These are phyloP conservation scores for Microstroma glucosiphilum DNA, from an alignment of 1,284 basidiomycete genomes.

Conservation along the genomic window DNA sequence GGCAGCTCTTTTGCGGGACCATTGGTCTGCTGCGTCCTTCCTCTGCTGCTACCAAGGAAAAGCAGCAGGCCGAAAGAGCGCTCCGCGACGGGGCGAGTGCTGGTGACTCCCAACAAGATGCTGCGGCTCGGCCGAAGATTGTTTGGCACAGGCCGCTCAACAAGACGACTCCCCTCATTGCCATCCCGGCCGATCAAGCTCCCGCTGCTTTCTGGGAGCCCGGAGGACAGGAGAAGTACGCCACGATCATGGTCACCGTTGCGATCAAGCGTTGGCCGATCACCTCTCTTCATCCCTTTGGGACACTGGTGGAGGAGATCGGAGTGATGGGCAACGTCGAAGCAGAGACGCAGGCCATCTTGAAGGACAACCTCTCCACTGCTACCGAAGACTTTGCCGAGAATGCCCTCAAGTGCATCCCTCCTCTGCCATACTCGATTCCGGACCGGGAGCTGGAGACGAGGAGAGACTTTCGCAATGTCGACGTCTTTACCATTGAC, in stretches of 20 bases:
- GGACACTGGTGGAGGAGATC: slow-evolving; percentile 93
- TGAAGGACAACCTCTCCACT: slow-evolving; percentile 83
- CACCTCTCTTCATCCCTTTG: slow-evolving; percentile 96
- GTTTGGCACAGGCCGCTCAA: slow-evolving; percentile 99
- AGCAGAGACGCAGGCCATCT: slow-evolving; percentile 90
- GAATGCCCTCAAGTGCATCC: slow-evolving; percentile 89
- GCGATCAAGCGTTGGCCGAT: slow-evolving; percentile 86
- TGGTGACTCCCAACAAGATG: slow-evolving; percentile 68
- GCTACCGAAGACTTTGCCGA: slow-evolving; percentile 50
- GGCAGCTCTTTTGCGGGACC: slow-evolving; percentile 95
- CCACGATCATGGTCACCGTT: slow-evolving; percentile 86
- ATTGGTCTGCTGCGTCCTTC: slow-evolving; percentile 90
- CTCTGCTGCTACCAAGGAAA: slow-evolving; percentile 97
- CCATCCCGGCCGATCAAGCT: slow-evolving; percentile 93
- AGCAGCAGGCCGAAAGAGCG: slow-evolving; percentile 93
- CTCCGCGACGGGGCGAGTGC: slow-evolving; percentile 83
- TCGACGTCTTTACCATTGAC: slow-evolving; percentile 88
- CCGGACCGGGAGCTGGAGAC: slow-evolving; percentile 82
- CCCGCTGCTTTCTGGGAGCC: slow-evolving; percentile 93
- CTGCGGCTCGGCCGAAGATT: slow-evolving; percentile 75
- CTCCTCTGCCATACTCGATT: slow-evolving; percentile 87
- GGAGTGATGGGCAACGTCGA: slow-evolving; percentile 97
- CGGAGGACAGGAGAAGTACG: slow-evolving; percentile 69
- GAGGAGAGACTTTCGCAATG: slow-evolving; percentile 76
- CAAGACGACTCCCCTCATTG: slow-evolving; percentile 96